A percentile compares a stretch with the other conserved stretches of the same genome.
Evolutionary conservation across 148 eudicot genomes (phyloP).

Genomic region (Chenopodium album): DNA sequence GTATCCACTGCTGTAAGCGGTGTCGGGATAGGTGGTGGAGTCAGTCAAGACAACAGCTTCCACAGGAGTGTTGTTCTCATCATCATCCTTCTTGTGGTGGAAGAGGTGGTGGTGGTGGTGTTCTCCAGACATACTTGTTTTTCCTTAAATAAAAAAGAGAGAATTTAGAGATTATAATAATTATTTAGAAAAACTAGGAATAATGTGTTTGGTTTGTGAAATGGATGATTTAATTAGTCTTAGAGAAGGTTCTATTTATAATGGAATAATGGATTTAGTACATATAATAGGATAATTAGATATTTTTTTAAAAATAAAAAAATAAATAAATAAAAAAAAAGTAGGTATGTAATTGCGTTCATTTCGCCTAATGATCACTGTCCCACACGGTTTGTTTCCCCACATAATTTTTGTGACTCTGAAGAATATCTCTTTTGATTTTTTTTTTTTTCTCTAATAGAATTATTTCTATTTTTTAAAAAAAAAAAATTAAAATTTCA

Average conservation of each 20-base stretch:
- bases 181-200: background rate
- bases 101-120: conserved; percentile 28
- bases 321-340: background rate
- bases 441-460: too few species aligned
- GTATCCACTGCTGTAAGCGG: conserved; percentile 18
- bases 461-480: too few species aligned
- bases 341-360: background rate
- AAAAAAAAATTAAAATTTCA: too few species aligned
- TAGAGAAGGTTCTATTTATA: background rate
- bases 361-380: background rate
- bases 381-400: background rate
- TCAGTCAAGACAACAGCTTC: conserved; percentile 24
- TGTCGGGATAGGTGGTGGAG: conserved; percentile 17
- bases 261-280: background rate
- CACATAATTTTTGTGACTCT: background rate
- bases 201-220: background rate
- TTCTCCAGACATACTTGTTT: conserved; percentile 17
- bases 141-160: background rate
- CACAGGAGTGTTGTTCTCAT: conserved; percentile 12
- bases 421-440: too few species aligned
- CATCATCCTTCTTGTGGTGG: conserved; percentile 34
- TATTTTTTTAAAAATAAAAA: background rate
- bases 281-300: background rate
- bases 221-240: background rate
- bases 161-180: background rate